Percentiles rank a stretch among this genome's conserved stretches.
Conservation (phyloP, 129 eudicot genomes). For the Rutidosis leptorrhynchoides region DNA sequence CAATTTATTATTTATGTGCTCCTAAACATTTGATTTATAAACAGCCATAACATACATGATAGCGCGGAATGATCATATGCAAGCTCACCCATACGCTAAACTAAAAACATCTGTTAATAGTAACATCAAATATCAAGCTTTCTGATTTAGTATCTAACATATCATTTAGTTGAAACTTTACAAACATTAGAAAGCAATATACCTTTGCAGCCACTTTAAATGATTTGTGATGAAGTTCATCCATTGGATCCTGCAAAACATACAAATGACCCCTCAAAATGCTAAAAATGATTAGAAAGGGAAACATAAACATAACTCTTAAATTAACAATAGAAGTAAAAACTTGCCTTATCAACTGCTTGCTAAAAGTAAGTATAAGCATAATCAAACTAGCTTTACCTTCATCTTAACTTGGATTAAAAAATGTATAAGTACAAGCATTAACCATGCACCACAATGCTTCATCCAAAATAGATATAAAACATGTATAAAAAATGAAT, state of each 20-base stretch:
- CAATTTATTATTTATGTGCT: no score
- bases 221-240: constrained; percentile 75
- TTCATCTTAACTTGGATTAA: constrained; percentile 60
- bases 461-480: constrained; percentile 68
- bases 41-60: no score
- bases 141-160: background rate
- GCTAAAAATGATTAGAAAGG: background rate
- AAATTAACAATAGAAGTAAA: background rate
- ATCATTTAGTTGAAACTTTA: background rate
- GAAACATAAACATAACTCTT: background rate
- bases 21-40: no score
- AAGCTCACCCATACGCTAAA: background rate
- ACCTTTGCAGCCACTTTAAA: constrained; percentile 78
- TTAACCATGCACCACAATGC: constrained; percentile 85
- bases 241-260: constrained; percentile 59
- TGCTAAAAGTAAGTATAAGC: constrained; percentile 61
- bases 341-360: constrained; percentile 60
- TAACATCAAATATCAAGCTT: background rate
- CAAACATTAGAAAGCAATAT: constrained; percentile 5
- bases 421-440: constrained; percentile 69
- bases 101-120: no score
- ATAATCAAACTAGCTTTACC: constrained; percentile 63
- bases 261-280: background rate
- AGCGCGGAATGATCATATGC: background rate
- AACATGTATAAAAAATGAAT: constrained; percentile 37